Base-by-base conservation (phyloP, 2,329 filamentous ascomycete species). In the Daldinia sp. region DNA sequence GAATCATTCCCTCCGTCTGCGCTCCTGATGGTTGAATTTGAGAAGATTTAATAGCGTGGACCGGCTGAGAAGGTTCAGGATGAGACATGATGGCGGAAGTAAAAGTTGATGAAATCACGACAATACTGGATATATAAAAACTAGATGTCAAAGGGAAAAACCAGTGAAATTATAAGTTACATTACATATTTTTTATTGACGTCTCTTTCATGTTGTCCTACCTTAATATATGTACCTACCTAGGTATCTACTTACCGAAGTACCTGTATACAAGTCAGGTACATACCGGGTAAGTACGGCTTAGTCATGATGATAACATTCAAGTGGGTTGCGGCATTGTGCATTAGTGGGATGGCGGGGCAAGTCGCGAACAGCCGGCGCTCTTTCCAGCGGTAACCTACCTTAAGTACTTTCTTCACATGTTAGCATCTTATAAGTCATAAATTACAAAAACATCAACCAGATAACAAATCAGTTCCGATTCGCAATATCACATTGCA, bases 1-100 rank as follows among this genome's bases (percentile, higher is more conserved):
- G 79, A 51, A 82, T 80, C 85, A 87, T 87, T 70, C 85, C 85
- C 54, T 83, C 80, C 0, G 86, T 87, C 69, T 87, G 85, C 9
- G 80, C 81, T 48, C 83, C 83, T 44, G 78, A 81, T 28, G 77
- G 76, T 20, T 74, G 37, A 37, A 85, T 79, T 30, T 76, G 66
- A 12, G 75, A 65, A 61, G 78, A 77, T 58, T 77, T 77, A 57
- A 79, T 79, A 12, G 81, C 71, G 35, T 79, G 73, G 26, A 85
- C 81, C 3, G 75, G 74, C 46, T 76, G 75, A 41, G 67, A 62
- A 7, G 75, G 75, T 28, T 67, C 41, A 0, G 74, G 76, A 41
- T 74, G 73, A 5, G 74, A 72, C 71, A 73, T 74, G 60, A 50
- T 59, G 64, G 57, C 28, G 15, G 12, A 51, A 35, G 50, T 35